These are phyloP conservation scores for Aeminium ludgeri DNA, from an alignment of 495 filamentous ascomycete species.

Conservation along the genomic window DNA sequence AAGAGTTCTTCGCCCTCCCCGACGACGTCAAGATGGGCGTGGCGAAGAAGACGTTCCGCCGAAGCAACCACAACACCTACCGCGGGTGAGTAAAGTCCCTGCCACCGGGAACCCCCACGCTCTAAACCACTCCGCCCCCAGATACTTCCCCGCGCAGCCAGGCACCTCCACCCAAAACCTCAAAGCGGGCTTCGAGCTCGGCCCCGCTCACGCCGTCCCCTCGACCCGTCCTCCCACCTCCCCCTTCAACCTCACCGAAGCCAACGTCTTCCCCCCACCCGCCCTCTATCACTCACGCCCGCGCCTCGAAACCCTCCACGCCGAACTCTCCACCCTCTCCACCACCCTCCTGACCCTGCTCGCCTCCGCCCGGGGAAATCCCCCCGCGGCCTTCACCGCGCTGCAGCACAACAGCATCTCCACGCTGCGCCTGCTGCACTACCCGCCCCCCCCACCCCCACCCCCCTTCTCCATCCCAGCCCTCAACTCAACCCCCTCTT, in stretches of 20 bases:
- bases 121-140: too few relatives aligned
- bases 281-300: constrained; percentile 10
- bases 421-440: constrained; percentile 30
- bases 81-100: too few relatives aligned
- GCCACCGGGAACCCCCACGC: too few relatives aligned
- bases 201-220: constrained; percentile 17
- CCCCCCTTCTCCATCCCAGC: constrained; percentile 32
- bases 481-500: constrained; percentile 4
- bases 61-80: constrained; percentile 29
- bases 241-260: constrained; percentile 28
- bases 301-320: constrained; percentile 26
- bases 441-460: constrained; percentile 19
- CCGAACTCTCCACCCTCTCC: constrained; percentile 28
- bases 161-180: constrained; percentile 26
- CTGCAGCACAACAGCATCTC: constrained; percentile 28
- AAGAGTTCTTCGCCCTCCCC: constrained; percentile 27
- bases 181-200: constrained; percentile 35
- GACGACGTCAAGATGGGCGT: constrained; percentile 26
- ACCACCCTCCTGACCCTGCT: constrained; percentile 28
- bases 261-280: constrained; percentile 29
- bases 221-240: too few relatives aligned
- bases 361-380: constrained; percentile 27
- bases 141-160: constrained; percentile 30
- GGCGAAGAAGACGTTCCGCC: constrained; percentile 28
- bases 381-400: constrained; percentile 24